Base-by-base conservation (phyloP, 306 rosid species). In the Gastrolobium villosum region DNA sequence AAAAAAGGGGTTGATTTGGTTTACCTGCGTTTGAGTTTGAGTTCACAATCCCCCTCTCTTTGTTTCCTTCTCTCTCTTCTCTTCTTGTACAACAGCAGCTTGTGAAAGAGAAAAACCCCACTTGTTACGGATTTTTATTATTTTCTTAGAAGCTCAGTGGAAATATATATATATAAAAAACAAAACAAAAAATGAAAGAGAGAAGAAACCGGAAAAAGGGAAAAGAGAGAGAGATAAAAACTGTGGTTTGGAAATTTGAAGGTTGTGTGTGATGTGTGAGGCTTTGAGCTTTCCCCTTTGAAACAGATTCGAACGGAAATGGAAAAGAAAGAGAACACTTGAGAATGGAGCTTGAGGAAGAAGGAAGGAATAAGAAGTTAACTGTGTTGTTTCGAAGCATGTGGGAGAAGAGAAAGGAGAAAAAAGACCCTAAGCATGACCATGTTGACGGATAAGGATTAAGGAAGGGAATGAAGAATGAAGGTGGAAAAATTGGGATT, bases 351-450 rank as follows among this genome's bases (percentile, higher is more conserved):
- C 90, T 86, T 86, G 63, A 77, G 53, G 76, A 9, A 69, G 83
- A 69, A 81, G 87, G 77, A 79, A 81, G 39, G 80, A 85, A 85
- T 68, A 78, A 35, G 49, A 4, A 36, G 66, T 28, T 67, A 69
- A 30, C 28, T 44, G 7, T 41, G 70, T 55, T 61, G 80, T 11
- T 72, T 14, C 15, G 77, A 81, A 65, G 74, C 63, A 65, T 52
- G 20, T 72, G 64, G 70, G 43, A 0, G 37, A 7, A 28, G 40
- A 50, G 32, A 68, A 40, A 41, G 7, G 54, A 13, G 37, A 80
- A 89, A 79, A 20, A 20, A 20, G 26, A 20, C 87, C 86, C 83
- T 85, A 77, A 78, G 69, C 85, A 86, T 81, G 60, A 78, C 65
- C 85, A 86, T 81, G 60, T 49, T 66, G 72, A n/a, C 34, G 65